A percentile compares a stretch with the other conserved stretches of the same genome.
These are phyloP conservation scores for Beauveria bassiana DNA, from an alignment of 2,329 filamentous ascomycete genomes.

Conservation along the genomic window DNA sequence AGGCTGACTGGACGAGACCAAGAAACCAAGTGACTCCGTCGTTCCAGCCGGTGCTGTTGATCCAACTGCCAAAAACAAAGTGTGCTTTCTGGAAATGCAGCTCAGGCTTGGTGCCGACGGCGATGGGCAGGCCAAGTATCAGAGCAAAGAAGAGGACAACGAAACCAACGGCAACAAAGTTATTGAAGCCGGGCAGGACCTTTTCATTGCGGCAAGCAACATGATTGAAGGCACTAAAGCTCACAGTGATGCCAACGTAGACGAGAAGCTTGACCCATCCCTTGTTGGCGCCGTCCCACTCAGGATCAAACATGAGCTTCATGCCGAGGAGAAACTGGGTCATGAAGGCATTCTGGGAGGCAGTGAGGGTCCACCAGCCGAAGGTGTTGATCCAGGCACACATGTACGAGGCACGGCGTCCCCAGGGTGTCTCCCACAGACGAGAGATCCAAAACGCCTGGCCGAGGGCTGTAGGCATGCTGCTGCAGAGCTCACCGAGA, in stretches of 20 bases:
- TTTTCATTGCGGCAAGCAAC: constrained; percentile 38
- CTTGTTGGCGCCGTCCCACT: constrained; percentile 35
- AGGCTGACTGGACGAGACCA: constrained; percentile 48
- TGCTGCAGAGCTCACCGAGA: constrained; percentile 47
- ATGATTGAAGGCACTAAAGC: constrained; percentile 43
- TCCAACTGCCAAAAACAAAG: constrained; percentile 45
- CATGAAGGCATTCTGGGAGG: constrained; percentile 51
- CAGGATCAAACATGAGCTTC: constrained; percentile 43
- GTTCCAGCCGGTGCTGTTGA: constrained; percentile 40
- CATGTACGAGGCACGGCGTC: constrained; percentile 46
- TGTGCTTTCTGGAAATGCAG: constrained; percentile 39
- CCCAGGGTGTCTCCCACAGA: constrained; percentile 29
- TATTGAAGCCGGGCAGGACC: constrained; percentile 42
- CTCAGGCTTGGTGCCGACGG: constrained; percentile 36
- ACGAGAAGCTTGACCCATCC: constrained; percentile 50
- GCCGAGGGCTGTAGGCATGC: constrained; percentile 52
- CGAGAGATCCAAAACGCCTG: constrained; percentile 48
- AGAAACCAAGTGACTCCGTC: constrained; percentile 51
- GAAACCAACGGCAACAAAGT: constrained; percentile 47
- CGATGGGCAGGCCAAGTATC: constrained; percentile 42
- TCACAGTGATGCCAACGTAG: constrained; percentile 41
- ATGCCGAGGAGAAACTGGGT: constrained; percentile 49
- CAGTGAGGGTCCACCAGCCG: constrained; percentile 50
- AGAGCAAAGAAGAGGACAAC: constrained; percentile 44
- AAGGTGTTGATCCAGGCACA: constrained; percentile 55